Base-by-base conservation (phyloP, 1,284 basidiomycete genomes). In the Somion occarium region DNA sequence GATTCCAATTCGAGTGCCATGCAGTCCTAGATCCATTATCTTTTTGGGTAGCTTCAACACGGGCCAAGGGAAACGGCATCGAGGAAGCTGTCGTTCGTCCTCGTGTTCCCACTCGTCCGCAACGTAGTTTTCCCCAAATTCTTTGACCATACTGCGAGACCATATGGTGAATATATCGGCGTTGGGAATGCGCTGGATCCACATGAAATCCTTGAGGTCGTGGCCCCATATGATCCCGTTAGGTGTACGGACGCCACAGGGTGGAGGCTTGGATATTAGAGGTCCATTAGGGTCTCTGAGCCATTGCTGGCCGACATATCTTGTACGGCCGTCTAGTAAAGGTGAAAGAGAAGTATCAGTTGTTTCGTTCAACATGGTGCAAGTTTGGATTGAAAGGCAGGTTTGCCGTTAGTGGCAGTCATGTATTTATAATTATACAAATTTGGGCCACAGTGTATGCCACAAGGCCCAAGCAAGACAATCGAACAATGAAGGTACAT, bases 191-290 rank as follows among this genome's bases (percentile, higher is more conserved):
- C 63, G 61, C 20, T 59, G 37, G 42, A 65, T 59, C 57, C 59
- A 61, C 51, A 54, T 62, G 53, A 66, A 60, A 45, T 65, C 64
- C 26, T 54, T 41, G 38, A 60, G 49, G 18, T 46, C 46, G 48
- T 64, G 60, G 34, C 61, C 64, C 64, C 64, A 66, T 52, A 65
- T 61, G 50, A 63, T 55, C 12, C 52, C 53, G 46, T 64, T 64
- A 5, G 58, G 57, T 5, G 62, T 46, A 3, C 65, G 53, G n/a
- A 44, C 54, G 41, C 64, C 65, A 23, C 9, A 37, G 9, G 64
- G 65, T 13, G 59, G 55, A 5, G 56, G 50, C 42, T 57, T 59
- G 22, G 54, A 46, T 34, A 67, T 60, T 5, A 54, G 24, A 9
- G 50, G 44, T 37, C 63, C 64, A 9, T 62, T 51, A 2, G 57